Percentiles rank a stretch among this genome's conserved stretches.
Conservation (phyloP, 177 flowering plant genomes). For the Vitis hybrid region DNA sequence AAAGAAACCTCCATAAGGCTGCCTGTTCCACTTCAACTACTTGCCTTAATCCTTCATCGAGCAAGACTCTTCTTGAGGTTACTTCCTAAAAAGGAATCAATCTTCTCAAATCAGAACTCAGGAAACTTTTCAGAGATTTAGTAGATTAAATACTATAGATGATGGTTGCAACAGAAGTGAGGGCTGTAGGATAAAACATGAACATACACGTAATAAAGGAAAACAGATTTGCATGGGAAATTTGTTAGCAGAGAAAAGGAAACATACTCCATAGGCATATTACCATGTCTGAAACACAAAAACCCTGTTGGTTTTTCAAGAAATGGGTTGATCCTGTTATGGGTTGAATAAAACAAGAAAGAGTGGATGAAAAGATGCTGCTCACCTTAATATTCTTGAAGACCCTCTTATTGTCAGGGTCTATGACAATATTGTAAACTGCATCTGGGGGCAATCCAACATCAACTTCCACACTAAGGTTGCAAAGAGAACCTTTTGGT, state of each 20-base stretch:
- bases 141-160: background rate
- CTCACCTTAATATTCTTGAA: constrained; percentile 93
- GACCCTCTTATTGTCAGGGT: constrained; percentile 88
- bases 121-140: too few relatives aligned
- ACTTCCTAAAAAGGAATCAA: constrained; percentile 63
- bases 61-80: constrained; percentile 68
- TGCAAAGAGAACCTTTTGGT: constrained; percentile 91
- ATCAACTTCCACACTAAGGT: constrained; percentile 63
- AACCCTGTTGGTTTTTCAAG: too few relatives aligned
- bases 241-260: background rate
- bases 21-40: constrained; percentile 95
- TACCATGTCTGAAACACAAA: background rate
- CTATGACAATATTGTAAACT: constrained; percentile 79
- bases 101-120: constrained; percentile 1
- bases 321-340: background rate
- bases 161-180: background rate
- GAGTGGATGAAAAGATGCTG: constrained; percentile 3
- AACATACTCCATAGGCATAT: background rate
- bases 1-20: constrained; percentile 91
- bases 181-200: background rate
- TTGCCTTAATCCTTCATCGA: constrained; percentile 89
- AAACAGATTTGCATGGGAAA: background rate
- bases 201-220: background rate
- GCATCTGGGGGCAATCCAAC: constrained; percentile 98
- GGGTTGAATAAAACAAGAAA: background rate